phyloP scores from a whole-genome alignment of 257 asterid genomes.

The Orobanche coerulescens region DNA sequence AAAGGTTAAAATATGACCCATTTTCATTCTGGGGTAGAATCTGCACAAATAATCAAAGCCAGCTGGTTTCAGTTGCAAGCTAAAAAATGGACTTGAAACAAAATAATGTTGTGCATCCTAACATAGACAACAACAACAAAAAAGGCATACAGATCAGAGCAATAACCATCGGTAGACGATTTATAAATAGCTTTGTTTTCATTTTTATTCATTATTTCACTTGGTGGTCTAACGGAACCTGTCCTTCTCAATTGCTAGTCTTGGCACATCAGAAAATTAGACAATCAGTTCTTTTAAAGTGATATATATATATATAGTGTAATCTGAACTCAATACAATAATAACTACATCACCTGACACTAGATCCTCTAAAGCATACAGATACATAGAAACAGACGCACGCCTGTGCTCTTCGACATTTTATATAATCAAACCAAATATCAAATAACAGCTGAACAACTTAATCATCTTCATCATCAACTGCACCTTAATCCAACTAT shows the following conservation, averaged over 20 bases:
- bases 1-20: slow-evolving; percentile 58
- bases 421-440: slow-evolving; percentile 5
- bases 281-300: slow-evolving; percentile 5
- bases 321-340: slow-evolving; percentile 6
- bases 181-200: neutral
- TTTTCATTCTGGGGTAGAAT: slow-evolving; percentile 65
- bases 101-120: slow-evolving; percentile 12
- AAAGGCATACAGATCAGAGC: neutral
- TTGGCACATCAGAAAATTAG: slow-evolving; percentile 4
- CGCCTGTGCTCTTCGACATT: neutral
- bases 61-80: slow-evolving; percentile 27
- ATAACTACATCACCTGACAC: slow-evolving; percentile 7
- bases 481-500: no score
- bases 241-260: neutral
- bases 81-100: slow-evolving; percentile 10
- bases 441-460: slow-evolving; percentile 11
- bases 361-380: slow-evolving; percentile 14
- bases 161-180: slow-evolving; percentile 8
- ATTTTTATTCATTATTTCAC: neutral
- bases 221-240: neutral
- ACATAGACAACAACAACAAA: slow-evolving; percentile 3
- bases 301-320: neutral
- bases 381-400: neutral
- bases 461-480: no score
- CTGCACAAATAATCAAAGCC: slow-evolving; percentile 35